Conservation (phyloP, 768 basidiomycete genomes). For the Hericium coralloides region DNA sequence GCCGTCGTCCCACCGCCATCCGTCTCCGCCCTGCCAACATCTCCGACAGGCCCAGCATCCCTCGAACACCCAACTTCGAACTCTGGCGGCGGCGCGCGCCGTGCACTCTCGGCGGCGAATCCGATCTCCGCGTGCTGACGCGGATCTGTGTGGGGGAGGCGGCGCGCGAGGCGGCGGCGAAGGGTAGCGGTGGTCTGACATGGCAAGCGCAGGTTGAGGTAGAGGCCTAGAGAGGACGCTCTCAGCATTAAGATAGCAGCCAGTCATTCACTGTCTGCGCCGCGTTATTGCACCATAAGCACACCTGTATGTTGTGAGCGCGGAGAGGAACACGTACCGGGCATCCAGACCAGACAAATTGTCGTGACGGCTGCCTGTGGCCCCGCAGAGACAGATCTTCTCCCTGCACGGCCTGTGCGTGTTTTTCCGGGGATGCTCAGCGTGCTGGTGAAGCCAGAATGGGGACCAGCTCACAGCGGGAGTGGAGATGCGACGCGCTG, state of each 20-base stretch:
- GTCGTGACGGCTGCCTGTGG: too few species aligned
- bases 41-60: background rate
- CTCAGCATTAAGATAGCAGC: slow-evolving; percentile 70
- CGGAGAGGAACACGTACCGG: too few species aligned
- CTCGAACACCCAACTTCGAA: background rate
- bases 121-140: background rate
- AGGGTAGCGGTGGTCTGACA: background rate
- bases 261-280: slow-evolving; percentile 54
- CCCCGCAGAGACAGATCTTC: too few species aligned
- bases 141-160: background rate
- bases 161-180: background rate
- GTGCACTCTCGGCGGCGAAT: background rate
- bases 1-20: too few species aligned
- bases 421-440: too few species aligned
- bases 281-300: too few species aligned
- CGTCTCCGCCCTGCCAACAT: background rate
- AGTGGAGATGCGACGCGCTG: background rate
- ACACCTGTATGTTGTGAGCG: too few species aligned
- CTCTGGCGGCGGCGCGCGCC: background rate
- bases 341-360: too few species aligned
- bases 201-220: slow-evolving; percentile 28
- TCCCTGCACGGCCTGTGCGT: too few species aligned
- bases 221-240: slow-evolving; percentile 72
- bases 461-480: background rate
- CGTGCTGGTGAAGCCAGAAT: too few species aligned